phyloP scores from a whole-genome alignment of 1,139 yeast species.

The Ashbya aceris region DNA sequence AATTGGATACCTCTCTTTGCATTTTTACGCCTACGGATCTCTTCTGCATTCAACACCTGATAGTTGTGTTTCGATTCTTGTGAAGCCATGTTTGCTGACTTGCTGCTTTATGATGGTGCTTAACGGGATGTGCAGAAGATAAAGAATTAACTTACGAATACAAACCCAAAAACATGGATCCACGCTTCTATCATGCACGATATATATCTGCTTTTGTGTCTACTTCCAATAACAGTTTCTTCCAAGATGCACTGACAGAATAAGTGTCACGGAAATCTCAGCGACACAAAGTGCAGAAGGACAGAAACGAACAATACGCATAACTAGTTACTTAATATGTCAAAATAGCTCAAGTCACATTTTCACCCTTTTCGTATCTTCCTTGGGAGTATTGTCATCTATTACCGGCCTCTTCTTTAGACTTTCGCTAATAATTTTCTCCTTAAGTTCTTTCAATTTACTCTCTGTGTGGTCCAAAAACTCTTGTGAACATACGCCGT shows the following conservation, averaged over 20 bases:
- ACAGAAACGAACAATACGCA: constrained; percentile 1
- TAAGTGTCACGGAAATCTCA: neutral
- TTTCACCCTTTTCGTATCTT: constrained; percentile 11
- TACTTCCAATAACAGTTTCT: too few relatives aligned
- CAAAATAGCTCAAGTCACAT: constrained; percentile 3
- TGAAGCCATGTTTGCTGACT: constrained; percentile 3
- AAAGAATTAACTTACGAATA: neutral
- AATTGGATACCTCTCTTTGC: constrained; percentile 50
- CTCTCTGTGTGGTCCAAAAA: constrained; percentile 23
- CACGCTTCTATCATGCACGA: neutral
- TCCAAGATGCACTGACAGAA: too few relatives aligned
- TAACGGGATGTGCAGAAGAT: neutral
- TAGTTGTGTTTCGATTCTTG: constrained; percentile 1
- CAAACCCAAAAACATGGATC: too few relatives aligned
- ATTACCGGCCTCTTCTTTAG: constrained; percentile 14
- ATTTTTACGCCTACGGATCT: constrained; percentile 48
- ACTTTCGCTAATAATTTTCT: constrained; percentile 17
- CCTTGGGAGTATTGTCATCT: constrained; percentile 5
- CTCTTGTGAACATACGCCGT: constrained; percentile 26
- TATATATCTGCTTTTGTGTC: neutral
- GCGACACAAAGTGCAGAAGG: constrained; percentile 1
- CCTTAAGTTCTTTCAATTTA: constrained; percentile 20
- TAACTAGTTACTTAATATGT: neutral
- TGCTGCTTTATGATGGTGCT: neutral
- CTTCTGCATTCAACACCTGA: constrained; percentile 27